Conservation (phyloP, 2,329 filamentous ascomycete genomes). For the Penicillium paneum region DNA sequence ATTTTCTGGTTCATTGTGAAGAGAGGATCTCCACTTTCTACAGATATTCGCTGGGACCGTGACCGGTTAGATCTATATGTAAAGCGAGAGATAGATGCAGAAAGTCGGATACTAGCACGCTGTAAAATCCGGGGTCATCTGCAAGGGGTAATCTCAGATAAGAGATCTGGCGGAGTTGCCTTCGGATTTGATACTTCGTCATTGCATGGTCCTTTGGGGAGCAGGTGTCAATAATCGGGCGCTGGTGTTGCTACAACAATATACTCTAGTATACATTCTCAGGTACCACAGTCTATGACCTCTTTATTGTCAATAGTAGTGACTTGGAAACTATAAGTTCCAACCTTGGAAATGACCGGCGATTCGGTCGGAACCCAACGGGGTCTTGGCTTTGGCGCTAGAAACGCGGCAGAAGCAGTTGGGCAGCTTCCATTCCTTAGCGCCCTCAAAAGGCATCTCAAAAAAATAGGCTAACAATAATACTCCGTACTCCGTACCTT, state of each 20-base stretch:
- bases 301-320: background rate
- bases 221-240: background rate
- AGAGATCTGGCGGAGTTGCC: conserved; percentile 9
- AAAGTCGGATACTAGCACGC: background rate
- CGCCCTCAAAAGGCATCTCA: background rate
- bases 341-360: background rate
- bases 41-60: background rate
- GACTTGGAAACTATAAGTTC: background rate
- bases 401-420: conserved; percentile 33
- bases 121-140: conserved; percentile 18
- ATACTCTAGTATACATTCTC: background rate
- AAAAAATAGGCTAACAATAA: background rate
- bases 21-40: background rate
- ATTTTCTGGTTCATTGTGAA: background rate
- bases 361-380: conserved; percentile 14
- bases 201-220: background rate
- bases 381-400: conserved; percentile 33
- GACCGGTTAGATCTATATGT: background rate
- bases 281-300: background rate
- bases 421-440: background rate
- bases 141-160: conserved; percentile 21
- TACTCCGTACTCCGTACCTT: background rate
- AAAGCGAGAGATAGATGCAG: conserved; percentile 6
- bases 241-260: background rate
- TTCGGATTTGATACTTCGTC: background rate